A percentile compares a stretch with the other conserved stretches of the same genome.
phyloP scores from a whole-genome alignment of 2,329 filamentous ascomycete species.

The Microcera coccophila region DNA sequence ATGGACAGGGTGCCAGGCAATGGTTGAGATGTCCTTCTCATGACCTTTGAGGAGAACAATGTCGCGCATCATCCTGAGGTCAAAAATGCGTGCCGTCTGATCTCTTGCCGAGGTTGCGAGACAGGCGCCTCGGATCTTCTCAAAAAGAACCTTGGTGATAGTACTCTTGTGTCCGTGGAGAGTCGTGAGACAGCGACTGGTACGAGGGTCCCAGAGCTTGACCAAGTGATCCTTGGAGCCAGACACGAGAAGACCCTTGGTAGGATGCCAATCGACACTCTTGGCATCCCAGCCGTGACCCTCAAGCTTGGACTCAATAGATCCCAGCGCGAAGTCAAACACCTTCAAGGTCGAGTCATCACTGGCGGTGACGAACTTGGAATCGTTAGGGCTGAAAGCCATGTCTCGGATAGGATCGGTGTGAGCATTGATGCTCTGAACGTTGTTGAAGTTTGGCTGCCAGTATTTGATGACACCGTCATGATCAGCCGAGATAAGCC shows the following conservation, averaged over 20 bases:
- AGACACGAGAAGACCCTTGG: slow-evolving; percentile 88
- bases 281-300: slow-evolving; percentile 99
- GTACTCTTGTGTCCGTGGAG: slow-evolving; percentile 97
- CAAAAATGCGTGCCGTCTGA: slow-evolving; percentile 88
- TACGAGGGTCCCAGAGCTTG: slow-evolving; percentile 97
- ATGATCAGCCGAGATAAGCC: slow-evolving; percentile 93
- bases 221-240: slow-evolving; percentile 97
- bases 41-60: slow-evolving; percentile 90
- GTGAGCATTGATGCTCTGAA: slow-evolving; percentile 90
- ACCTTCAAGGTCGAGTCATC: slow-evolving; percentile 94
- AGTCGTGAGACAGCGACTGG: slow-evolving; percentile 82
- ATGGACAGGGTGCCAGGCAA: slow-evolving; percentile 93
- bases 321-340: slow-evolving; percentile 87
- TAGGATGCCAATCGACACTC: slow-evolving; percentile 94
- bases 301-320: slow-evolving; percentile 76
- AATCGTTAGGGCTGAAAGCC: slow-evolving; percentile 88
- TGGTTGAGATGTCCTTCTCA: slow-evolving; percentile 90
- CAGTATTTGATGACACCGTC: slow-evolving; percentile 97
- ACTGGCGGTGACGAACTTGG: slow-evolving; percentile 93
- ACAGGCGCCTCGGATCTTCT: slow-evolving; percentile 76
- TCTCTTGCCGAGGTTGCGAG: slow-evolving; percentile 91
- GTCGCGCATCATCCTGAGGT: slow-evolving; percentile 97
- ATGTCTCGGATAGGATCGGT: slow-evolving; percentile 85
- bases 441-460: slow-evolving; percentile 99
- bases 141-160: slow-evolving; percentile 88